Base-by-base conservation (phyloP, 495 filamentous ascomycete genomes). In the Aspergillus carlsbadensis region DNA sequence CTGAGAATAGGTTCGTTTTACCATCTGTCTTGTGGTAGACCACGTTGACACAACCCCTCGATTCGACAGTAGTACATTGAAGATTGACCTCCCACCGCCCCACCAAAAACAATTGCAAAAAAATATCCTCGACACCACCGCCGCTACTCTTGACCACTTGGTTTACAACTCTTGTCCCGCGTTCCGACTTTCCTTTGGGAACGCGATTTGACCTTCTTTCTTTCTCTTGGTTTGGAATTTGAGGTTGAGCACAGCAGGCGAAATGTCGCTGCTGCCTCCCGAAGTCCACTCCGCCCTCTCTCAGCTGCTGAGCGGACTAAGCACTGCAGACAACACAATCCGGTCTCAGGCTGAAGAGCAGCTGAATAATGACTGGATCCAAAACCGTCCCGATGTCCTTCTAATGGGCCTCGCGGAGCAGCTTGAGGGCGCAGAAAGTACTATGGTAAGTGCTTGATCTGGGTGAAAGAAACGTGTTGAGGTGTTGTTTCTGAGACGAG, bases 391-490 rank as follows among this genome's bases (percentile, higher is more conserved):
- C 34, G 92, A 96, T 61, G 78, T 94, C 57, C 76, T 98, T 35
- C 74, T 99, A 70, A 91, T 96, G 87, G 95, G 92, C 53, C 73
- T 99, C 62, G 91, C 87, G 17, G 95, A 99, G 73, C 92, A 98
- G 74, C 87, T 96, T 64, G 83, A 87, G 61, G 83, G 78, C 15
- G 80, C 88, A 18, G 78, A 82, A 58, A 86, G 92, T 62, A 65
- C 85, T 51, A 75, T 78, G 52, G 91, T 93, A 79, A 74, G 82
- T 80, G 42, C 40, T 50, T 57, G 17, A n/a, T 33, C 22, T 22
- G 31, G n/a, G 24, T 40, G n/a, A n/a, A 35, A 14, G 34, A 42
- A 50, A 50, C 41, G 26, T 34, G 17, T 40, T 31, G 51, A 24
- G 29, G 43, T 21, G 31, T 36, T 24, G n/a, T 20, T 18, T n/a